Evolutionary conservation across 2,329 filamentous ascomycete genomes (phyloP), one percentile per base, ranked within the genome.

Genomic region (Aspergillus nomiae): DNA sequence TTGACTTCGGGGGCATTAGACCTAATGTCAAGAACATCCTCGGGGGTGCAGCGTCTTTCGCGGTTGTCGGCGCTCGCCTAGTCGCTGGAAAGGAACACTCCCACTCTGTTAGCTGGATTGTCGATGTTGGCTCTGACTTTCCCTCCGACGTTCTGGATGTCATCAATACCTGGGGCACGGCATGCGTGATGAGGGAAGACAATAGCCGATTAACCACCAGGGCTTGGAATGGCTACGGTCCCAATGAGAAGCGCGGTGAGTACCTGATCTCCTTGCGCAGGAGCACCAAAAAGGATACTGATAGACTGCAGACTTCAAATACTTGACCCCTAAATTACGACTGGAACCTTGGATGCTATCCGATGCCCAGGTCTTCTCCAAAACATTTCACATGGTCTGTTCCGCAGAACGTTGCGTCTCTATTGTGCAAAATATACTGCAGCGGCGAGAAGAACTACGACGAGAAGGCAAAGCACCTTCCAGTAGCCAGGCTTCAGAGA

Each of bases 121-220:
- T 98, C 50, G 94, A 99, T 77, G 87, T 89, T 71, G 95, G 95
- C 34, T 90, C 87, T 19, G 95, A 98, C 78, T 98, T 98, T 69
- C 94, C 94, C 0, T 67, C 81, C 0, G 79, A 85, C 14, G 82
- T 96, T 58, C 84, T 85, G 55, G 74, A 83, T 2, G 82, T 86
- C 50, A 88, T 99, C 68, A 79, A 85, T 16, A 84, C 86, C 50
- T 97, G 95, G 94, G 79, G 88, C 19, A 97, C 94, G 1, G 86
- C 87, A 7, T 91, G 87, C 24, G 73, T 92, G 19, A 81, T 95
- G 67, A 87, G 93, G 59, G 80, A 87, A 56, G 88, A 91, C 59
- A 81, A 83, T 1, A 77, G 84, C 8, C 87, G 92, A 28, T 82
- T 92, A 56, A 98, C 94, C 2, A 99, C 95, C 0, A 87, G 92